Evolutionary conservation across 2,329 filamentous ascomycete genomes (phyloP).

Genomic region (Fusarium nematophilum): DNA sequence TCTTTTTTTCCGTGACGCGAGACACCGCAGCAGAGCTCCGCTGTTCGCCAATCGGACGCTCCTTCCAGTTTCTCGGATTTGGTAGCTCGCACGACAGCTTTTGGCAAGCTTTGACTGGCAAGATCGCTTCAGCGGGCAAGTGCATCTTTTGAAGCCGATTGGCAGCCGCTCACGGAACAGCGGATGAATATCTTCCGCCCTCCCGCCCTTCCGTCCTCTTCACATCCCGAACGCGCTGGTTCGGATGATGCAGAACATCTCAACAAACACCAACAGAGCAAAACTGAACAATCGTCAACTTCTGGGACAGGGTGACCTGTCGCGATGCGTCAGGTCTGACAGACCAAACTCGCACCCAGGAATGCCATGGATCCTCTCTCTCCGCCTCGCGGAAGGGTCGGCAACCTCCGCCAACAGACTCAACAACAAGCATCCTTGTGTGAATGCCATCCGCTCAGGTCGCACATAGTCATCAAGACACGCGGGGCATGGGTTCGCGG

Average conservation of each 20-base stretch:
- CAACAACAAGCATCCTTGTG: conserved; percentile 2
- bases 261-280: background rate
- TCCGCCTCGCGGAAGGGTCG: conserved; percentile 5
- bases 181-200: conserved; percentile 25
- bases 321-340: no score
- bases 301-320: no score
- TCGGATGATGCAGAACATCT: background rate
- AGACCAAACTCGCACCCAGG: no score
- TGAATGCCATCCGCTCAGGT: conserved; percentile 6
- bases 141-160: conserved; percentile 3
- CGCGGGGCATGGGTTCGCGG: conserved; percentile 24
- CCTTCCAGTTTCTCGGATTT: conserved; percentile 21
- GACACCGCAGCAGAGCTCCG: no score
- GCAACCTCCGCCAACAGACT: conserved; percentile 18
- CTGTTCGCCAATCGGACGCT: conserved; percentile 32
- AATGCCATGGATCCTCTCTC: no score
- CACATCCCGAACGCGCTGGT: background rate
- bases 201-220: conserved; percentile 29
- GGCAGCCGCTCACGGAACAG: conserved; percentile 10
- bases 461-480: conserved; percentile 19
- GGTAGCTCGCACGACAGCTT: conserved; percentile 13
- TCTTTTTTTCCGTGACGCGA: background rate
- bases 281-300: no score
- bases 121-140: conserved; percentile 22
- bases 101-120: conserved; percentile 9